These are phyloP conservation scores for Rosa persica DNA, from an alignment of 306 rosid species.

Conservation along the genomic window DNA sequence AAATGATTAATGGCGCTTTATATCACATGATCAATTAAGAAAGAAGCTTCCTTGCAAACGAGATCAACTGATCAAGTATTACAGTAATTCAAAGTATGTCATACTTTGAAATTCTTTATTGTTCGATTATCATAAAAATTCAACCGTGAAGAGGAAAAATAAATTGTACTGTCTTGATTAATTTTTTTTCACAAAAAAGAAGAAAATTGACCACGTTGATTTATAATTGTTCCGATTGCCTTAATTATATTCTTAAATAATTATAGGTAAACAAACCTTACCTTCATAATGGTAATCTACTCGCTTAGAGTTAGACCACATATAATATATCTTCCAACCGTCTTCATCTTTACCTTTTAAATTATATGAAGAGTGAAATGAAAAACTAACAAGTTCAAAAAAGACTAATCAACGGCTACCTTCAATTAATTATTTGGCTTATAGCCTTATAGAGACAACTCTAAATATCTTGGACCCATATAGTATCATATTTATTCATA, in stretches of 20 bases:
- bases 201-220: not conserved
- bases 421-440: not conserved
- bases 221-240: not conserved
- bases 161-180: no score
- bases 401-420: not conserved
- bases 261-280: not conserved
- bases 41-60: not conserved
- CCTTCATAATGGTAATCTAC: not conserved
- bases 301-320: not conserved
- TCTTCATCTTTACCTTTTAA: not conserved
- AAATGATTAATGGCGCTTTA: not conserved
- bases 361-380: not conserved
- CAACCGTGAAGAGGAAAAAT: no score
- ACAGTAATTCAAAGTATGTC: not conserved
- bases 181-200: no score
- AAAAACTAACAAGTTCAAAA: not conserved
- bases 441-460: not conserved
- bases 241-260: no score
- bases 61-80: not conserved
- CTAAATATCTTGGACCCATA: not conserved
- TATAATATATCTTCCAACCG: not conserved
- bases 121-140: not conserved
- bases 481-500: not conserved
- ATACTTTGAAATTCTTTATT: not conserved
- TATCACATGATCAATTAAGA: not conserved